Evolutionary conservation across 2,329 filamentous ascomycete species (phyloP).

Genomic region (Hypoxylon sp.): DNA sequence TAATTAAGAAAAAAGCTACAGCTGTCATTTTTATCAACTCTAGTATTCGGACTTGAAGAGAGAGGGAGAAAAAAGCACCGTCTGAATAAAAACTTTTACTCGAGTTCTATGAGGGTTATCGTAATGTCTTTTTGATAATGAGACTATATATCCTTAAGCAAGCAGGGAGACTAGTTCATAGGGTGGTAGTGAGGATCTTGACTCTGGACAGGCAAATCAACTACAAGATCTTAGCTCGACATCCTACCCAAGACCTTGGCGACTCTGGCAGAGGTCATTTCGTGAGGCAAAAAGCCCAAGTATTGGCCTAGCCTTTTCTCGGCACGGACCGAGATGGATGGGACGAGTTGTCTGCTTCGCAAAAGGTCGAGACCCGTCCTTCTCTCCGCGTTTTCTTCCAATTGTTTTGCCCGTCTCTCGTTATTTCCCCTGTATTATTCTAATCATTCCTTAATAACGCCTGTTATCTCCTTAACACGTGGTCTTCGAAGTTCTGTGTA

Average conservation of each 20-base stretch:
- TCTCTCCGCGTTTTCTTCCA: constrained; percentile 21
- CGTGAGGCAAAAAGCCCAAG: constrained; percentile 14
- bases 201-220: constrained; percentile 30
- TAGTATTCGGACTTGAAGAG: neutral
- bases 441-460: constrained; percentile 5
- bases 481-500: neutral
- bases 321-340: constrained; percentile 38
- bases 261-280: constrained; percentile 35
- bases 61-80: neutral
- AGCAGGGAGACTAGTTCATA: no score
- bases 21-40: neutral
- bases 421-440: constrained; percentile 2
- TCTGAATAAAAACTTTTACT: neutral
- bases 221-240: constrained; percentile 35
- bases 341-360: constrained; percentile 15
- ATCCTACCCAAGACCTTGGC: constrained; percentile 44
- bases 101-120: neutral
- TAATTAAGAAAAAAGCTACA: neutral
- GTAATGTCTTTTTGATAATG: no score
- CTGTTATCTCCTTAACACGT: neutral
- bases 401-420: neutral
- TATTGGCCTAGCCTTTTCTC: constrained; percentile 34
- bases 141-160: no score
- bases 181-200: neutral
- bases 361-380: constrained; percentile 27